Percentiles rank a stretch among this genome's conserved stretches.
Conservation (phyloP, 2,329 filamentous ascomycete genomes). For the Purpureocillium lavendulum region DNA sequence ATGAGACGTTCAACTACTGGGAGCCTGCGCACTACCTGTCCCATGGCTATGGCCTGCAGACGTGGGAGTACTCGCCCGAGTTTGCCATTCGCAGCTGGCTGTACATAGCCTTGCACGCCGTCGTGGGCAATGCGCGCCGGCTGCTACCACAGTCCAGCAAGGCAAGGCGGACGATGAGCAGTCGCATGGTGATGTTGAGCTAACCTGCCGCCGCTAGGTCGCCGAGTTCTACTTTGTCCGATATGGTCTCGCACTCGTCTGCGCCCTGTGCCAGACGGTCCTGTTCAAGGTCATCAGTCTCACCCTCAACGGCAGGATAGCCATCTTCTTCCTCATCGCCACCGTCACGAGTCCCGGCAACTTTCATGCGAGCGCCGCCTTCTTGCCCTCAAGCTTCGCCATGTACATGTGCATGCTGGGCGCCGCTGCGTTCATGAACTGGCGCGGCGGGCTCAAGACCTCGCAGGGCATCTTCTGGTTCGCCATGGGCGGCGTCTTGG, state of each 20-base stretch:
- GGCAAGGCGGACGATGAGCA: slow-evolving; percentile 25
- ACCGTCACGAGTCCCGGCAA: slow-evolving; percentile 79
- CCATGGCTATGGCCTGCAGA: slow-evolving; percentile 89
- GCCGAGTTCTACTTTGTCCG: slow-evolving; percentile 85
- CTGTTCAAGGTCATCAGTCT: slow-evolving; percentile 71
- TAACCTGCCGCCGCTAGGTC: slow-evolving; percentile 25
- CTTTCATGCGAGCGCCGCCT: slow-evolving; percentile 83
- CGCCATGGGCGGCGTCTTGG: slow-evolving; percentile 72
- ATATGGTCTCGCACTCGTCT: slow-evolving; percentile 62
- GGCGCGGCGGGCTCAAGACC: slow-evolving; percentile 70
- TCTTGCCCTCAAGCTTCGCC: slow-evolving; percentile 87
- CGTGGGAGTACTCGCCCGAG: slow-evolving; percentile 96
- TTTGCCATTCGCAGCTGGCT: slow-evolving; percentile 95
- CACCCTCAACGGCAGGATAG: slow-evolving; percentile 74
- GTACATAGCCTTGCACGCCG: slow-evolving; percentile 74
- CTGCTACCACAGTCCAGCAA: slow-evolving; percentile 55
- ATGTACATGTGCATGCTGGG: slow-evolving; percentile 92
- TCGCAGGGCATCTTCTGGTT: slow-evolving; percentile 86
- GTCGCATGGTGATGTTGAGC: not conserved
- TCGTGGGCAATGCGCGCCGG: slow-evolving; percentile 58
- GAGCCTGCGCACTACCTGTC: slow-evolving; percentile 91
- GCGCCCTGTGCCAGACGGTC: slow-evolving; percentile 73
- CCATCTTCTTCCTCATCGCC: slow-evolving; percentile 72
- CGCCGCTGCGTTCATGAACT: slow-evolving; percentile 83
- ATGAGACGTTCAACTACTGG: slow-evolving; percentile 99